Evolutionary conservation across 257 asterid genomes (phyloP).

Genomic region (Osmanthus fragrans): DNA sequence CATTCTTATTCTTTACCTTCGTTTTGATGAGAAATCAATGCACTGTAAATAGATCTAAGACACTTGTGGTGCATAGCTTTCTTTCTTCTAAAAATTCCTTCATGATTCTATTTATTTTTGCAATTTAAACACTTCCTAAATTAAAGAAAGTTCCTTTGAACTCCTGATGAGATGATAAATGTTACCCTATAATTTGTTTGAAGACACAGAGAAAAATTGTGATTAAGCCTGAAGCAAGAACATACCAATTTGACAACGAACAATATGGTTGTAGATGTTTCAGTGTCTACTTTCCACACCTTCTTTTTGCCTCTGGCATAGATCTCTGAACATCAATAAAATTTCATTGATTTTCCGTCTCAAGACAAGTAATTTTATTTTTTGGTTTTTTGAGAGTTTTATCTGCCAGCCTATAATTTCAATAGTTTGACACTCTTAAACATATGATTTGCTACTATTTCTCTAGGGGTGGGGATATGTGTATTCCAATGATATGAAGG

Average conservation of each 20-base stretch:
- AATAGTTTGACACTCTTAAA: too few species aligned
- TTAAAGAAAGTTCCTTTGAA: neutral
- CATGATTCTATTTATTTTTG: neutral
- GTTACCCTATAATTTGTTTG: neutral
- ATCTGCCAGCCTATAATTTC: too few species aligned
- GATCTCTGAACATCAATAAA: too few species aligned
- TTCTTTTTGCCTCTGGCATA: too few species aligned
- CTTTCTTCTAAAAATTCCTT: neutral
- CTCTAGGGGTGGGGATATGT: too few species aligned
- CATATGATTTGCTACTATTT: too few species aligned
- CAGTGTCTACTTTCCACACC: too few species aligned
- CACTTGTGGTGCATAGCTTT: neutral
- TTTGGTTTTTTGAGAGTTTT: too few species aligned
- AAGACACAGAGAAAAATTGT: neutral
- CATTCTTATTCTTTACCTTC: neutral
- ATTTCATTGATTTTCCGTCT: too few species aligned
- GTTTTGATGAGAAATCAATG: neutral
- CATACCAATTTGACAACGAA: too few species aligned
- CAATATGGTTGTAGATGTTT: too few species aligned
- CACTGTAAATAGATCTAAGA: neutral
- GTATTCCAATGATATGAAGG: too few species aligned
- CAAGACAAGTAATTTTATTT: neutral
- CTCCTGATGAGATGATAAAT: neutral
- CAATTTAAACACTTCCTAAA: neutral
- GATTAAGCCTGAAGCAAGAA: neutral